Base-by-base conservation (phyloP, 129 eudicot genomes). In the Pulicaria dysenterica region DNA sequence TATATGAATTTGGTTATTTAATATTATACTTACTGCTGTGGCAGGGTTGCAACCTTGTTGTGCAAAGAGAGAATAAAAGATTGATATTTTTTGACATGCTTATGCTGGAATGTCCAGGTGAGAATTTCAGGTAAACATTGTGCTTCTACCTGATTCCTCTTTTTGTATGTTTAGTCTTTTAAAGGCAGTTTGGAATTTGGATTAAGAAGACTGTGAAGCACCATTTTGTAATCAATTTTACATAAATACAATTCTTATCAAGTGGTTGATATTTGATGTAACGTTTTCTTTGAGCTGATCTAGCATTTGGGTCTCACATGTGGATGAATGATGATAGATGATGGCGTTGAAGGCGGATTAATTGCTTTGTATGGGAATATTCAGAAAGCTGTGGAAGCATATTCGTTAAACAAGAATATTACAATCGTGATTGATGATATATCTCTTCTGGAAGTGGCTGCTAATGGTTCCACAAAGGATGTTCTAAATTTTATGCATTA, bases 61-160 rank as follows among this genome's bases (percentile, higher is more conserved):
- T 77, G 63, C 97, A 86, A 65, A 75, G 89, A 83, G 97, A 94
- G 71, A 83, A 75, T 82, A 81, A 87, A 79, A 84, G 91, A 73
- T 88, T 94, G 72, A 61, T 90, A 72, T 90, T 85, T 78, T 74
- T 88, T 71, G 97, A 94, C 79, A 88, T 94, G 98, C 96, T 90
- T 68, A 82, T 60, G 84, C 78, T 83, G 59, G 86, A 87, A 59
- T 82, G 81, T 67, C 81, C 84, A 80, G 96, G 96, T 89, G 88
- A 87, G 89, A 64, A 78, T 58, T 69, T 62, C 72, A 83, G 75
- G 82, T 81, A 81, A 77, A 58, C 47, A 38, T 43, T 24, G 69
- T 62, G 73, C 24, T 73, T 24, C 47, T 56, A 76, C 40, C 10
- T 76, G 60, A 65, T 67, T 76, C 6, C 50, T 67, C 2, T 37